A percentile compares a stretch with the other conserved stretches of the same genome.
Conservation (phyloP, 805 yeast species). For the Millerozyma miso region DNA sequence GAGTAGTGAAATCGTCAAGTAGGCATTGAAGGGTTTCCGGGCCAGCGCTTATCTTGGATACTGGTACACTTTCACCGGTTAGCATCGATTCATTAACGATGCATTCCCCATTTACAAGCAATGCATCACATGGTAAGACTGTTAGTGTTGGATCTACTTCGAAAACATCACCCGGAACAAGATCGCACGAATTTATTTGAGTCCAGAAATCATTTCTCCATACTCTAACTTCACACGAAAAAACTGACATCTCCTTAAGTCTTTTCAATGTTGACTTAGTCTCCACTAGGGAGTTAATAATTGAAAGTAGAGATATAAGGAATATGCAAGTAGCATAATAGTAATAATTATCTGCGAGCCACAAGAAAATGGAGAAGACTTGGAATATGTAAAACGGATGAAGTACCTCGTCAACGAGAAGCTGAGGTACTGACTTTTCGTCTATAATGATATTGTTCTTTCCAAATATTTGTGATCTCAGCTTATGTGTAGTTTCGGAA, state of each 20-base stretch:
- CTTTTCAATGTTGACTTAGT: conserved; percentile 72
- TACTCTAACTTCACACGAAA: conserved; percentile 79
- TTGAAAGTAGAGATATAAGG: conserved; percentile 76
- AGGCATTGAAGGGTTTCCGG: conserved; percentile 57
- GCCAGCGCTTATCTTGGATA: conserved; percentile 69
- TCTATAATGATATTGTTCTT: conserved; percentile 69
- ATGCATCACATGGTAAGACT: conserved; percentile 82
- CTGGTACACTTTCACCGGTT: conserved; percentile 98
- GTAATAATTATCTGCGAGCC: conserved; percentile 90
- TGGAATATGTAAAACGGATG: conserved; percentile 97
- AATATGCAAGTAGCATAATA: conserved; percentile 94
- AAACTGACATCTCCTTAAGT: conserved; percentile 66
- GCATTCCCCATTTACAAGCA: conserved; percentile 86
- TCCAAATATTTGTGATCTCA: conserved; percentile 72
- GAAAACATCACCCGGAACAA: conserved; percentile 94
- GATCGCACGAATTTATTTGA: conserved; percentile 64
- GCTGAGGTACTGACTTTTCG: conserved; percentile 60
- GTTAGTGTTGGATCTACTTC: conserved; percentile 83
- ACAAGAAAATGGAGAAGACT: conserved; percentile 81
- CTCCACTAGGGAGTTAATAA: conserved; percentile 78
- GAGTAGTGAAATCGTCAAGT: conserved; percentile 58
- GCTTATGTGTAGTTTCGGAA: conserved; percentile 62
- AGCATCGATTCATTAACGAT: conserved; percentile 97
- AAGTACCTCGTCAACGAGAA: conserved; percentile 79
- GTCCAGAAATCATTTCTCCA: conserved; percentile 94